Evolutionary conservation across 2,329 filamentous ascomycete genomes (phyloP).

Genomic region (Pseudocercospora fijiensis): DNA sequence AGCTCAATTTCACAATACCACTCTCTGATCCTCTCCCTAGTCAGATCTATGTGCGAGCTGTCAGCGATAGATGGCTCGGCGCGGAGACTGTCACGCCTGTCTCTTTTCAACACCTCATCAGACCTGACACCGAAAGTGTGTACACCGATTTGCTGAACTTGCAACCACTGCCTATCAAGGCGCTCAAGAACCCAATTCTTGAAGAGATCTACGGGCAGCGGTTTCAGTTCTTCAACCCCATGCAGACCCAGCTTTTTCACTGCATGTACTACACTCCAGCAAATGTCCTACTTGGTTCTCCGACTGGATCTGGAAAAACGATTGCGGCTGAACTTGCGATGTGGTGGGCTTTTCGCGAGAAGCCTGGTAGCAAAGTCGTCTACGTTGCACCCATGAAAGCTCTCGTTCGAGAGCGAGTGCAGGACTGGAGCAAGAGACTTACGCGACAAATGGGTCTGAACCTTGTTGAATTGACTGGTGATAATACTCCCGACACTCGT

Average conservation of each 20-base stretch:
- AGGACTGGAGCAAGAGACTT: constrained; percentile 86
- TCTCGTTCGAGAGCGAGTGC: constrained; percentile 89
- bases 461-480: constrained; percentile 91
- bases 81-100: constrained; percentile 94
- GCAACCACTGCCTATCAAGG: constrained; percentile 82
- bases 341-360: constrained; percentile 98
- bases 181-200: constrained; percentile 79
- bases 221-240: constrained; percentile 97
- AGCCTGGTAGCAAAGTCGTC: constrained; percentile 92
- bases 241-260: constrained; percentile 99
- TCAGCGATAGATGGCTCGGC: constrained; percentile 94
- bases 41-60: constrained; percentile 91
- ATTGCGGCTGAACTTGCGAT: constrained; percentile 94
- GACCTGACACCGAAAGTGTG: constrained; percentile 94
- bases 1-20: constrained; percentile 96
- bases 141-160: constrained; percentile 93
- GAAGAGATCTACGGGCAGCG: constrained; percentile 86
- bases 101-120: constrained; percentile 95
- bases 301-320: constrained; percentile 96
- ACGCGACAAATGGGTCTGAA: constrained; percentile 81
- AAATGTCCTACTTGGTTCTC: constrained; percentile 92
- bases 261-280: constrained; percentile 88
- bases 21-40: constrained; percentile 88
- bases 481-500: constrained; percentile 95
- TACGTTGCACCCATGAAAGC: constrained; percentile 99